These are phyloP conservation scores for Gremmenia infestans DNA, from an alignment of 2,329 filamentous ascomycete genomes.

Conservation along the genomic window DNA sequence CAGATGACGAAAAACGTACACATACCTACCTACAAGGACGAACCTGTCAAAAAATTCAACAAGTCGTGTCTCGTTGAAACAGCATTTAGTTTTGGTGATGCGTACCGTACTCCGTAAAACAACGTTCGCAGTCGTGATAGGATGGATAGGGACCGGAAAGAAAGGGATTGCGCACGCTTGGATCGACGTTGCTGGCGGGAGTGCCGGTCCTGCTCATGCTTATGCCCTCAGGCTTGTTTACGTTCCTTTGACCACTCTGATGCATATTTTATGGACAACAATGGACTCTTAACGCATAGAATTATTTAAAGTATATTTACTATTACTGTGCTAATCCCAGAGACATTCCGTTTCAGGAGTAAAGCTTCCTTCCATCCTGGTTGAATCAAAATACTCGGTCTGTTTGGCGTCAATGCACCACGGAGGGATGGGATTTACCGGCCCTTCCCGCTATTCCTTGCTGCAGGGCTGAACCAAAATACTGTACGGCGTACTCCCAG, in stretches of 20 bases:
- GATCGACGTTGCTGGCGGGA: slow-evolving; percentile 3
- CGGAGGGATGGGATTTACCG: not conserved
- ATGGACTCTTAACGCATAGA: not conserved
- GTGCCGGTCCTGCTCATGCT: not conserved
- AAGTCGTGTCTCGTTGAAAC: too few species aligned
- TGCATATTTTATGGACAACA: not conserved
- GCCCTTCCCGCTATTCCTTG: too few species aligned
- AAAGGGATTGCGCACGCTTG: not conserved
- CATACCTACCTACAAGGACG: not conserved
- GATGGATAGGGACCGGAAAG: too few species aligned
- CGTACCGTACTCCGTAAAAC: not conserved
- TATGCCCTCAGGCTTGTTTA: not conserved
- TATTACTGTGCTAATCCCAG: not conserved
- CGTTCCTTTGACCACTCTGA: not conserved
- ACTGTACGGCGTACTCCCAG: too few species aligned
- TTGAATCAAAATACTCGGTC: too few species aligned
- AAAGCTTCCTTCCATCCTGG: not conserved
- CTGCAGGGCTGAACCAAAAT: not conserved
- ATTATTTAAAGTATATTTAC: not conserved
- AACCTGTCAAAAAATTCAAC: not conserved
- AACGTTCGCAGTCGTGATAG: not conserved
- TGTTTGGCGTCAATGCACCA: too few species aligned
- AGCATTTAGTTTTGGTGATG: too few species aligned
- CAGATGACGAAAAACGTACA: not conserved
- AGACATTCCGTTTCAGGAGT: not conserved